phyloP scores from a whole-genome alignment of 768 basidiomycete species.

The Leccinum disarticulatum region DNA sequence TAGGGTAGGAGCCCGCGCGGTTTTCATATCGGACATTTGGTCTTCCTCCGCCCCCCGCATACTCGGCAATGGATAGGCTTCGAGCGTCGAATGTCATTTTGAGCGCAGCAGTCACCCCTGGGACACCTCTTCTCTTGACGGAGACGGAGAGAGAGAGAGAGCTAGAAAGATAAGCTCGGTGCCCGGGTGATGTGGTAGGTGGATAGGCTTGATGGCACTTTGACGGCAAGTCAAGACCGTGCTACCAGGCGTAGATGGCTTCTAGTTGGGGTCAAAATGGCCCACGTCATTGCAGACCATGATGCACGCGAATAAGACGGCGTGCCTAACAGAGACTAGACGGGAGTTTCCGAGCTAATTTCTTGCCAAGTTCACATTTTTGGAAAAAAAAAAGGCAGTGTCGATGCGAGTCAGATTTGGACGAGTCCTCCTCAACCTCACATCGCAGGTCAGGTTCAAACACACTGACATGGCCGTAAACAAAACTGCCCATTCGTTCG shows the following conservation, averaged over 20 bases:
- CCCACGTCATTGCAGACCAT: too few relatives aligned
- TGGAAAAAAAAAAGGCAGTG: slow-evolving; percentile 6
- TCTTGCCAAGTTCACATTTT: background rate
- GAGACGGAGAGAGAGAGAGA: background rate
- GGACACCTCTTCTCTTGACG: background rate
- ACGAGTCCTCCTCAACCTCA: slow-evolving; percentile 1
- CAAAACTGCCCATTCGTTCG: slow-evolving; percentile 84
- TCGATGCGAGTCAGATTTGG: slow-evolving; percentile 30
- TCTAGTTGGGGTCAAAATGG: too few relatives aligned
- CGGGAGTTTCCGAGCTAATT: background rate
- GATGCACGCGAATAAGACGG: too few relatives aligned
- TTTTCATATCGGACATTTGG: background rate
- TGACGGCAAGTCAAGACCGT: background rate
- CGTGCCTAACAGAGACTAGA: too few relatives aligned
- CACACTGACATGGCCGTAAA: slow-evolving; percentile 49
- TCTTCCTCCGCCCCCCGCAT: background rate
- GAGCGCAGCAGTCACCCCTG: background rate
- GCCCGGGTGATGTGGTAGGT: slow-evolving; percentile 2
- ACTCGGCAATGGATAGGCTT: background rate
- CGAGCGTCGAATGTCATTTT: background rate
- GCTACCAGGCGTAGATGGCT: too few relatives aligned
- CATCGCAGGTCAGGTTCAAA: slow-evolving; percentile 5
- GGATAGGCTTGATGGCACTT: background rate
- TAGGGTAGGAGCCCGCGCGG: background rate
- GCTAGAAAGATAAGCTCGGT: background rate